Evolutionary conservation across 2,329 filamentous ascomycete species (phyloP), one percentile per base, ranked within the genome.

Genomic region (Alternaria arborescens): DNA sequence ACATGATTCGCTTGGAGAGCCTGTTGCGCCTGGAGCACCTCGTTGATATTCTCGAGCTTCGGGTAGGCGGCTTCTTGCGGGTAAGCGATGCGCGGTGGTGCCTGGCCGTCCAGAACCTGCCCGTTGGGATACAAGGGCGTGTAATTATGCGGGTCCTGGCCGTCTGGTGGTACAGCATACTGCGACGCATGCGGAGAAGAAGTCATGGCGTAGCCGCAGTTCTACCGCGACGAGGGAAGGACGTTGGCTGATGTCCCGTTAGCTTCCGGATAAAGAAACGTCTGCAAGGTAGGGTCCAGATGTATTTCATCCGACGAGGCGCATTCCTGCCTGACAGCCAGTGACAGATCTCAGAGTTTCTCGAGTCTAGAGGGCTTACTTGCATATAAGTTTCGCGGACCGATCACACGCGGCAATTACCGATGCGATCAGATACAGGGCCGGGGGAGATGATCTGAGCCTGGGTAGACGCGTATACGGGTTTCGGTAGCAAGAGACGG

Each of bases 31-130:
- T 78, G 76, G 57, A 78, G 67, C 60, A 77, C 71, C 44, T 78
- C 73, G 70, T 67, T 75, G 61, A 78, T 67, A 61, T 71, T 77
- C 60, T 78, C 76, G 60, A 77, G 67, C 67, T 78, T 78, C 34
- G 74, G 67, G 58, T 65, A 78, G 56, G 72, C 66, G 55, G 64
- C 43, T 47, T 69, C 69, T 34, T 65, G 67, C 46, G 67, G 65
- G 43, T 75, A 72, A 16, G 71, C 62, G 48, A 62, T 61, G 59
- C 65, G 66, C 41, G 46, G 60, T 42, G 67, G 71, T 30, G 52
- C 26, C 47, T 59, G 61, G 20, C 52, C 59, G 55, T 62, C 58
- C 42, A 64, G 59, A 7, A 57, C 36, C 41, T 50, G 60, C 20
- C 50, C 40, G 44, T 42, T 58, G 57, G 64, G 52, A 50, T 77